phyloP scores from a whole-genome alignment of 2,329 filamentous ascomycete genomes.

The Lasiodiplodia gonubiensis region DNA sequence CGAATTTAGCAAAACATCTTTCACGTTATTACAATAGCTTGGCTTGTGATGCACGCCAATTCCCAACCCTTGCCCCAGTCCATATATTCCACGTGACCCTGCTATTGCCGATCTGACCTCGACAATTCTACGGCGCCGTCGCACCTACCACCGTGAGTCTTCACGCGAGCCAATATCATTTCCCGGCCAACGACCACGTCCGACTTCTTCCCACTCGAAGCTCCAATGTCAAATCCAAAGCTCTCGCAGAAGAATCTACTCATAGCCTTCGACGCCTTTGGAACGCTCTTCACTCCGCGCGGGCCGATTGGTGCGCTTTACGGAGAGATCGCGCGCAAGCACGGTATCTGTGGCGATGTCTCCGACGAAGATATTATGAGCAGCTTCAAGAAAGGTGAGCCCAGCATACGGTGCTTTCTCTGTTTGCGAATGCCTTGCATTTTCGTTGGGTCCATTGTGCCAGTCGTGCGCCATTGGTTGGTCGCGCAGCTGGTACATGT shows the following conservation, averaged over 20 bases:
- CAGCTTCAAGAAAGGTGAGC: constrained; percentile 47
- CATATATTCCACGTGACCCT: constrained; percentile 7
- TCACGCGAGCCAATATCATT: neutral
- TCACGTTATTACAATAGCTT: neutral
- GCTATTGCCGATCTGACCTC: neutral
- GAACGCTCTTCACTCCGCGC: constrained; percentile 65
- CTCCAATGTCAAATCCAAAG: neutral
- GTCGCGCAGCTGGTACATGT: neutral
- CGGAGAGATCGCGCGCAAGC: constrained; percentile 55
- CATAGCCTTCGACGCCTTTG: constrained; percentile 68
- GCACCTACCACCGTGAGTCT: neutral
- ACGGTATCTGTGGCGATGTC: constrained; percentile 54
- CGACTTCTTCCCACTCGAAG: neutral
- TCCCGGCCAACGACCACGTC: neutral
- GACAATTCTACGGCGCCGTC: neutral
- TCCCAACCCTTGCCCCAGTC: neutral
- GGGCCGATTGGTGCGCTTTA: constrained; percentile 61
- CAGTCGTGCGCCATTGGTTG: neutral
- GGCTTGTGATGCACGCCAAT: neutral
- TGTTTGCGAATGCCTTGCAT: neutral
- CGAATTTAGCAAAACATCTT: neutral
- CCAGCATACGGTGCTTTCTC: neutral
- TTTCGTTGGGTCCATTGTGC: neutral
- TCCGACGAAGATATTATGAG: constrained; percentile 48
- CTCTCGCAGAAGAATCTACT: constrained; percentile 52